Conservation (phyloP, 768 basidiomycete genomes). For the Mycena galopus region DNA sequence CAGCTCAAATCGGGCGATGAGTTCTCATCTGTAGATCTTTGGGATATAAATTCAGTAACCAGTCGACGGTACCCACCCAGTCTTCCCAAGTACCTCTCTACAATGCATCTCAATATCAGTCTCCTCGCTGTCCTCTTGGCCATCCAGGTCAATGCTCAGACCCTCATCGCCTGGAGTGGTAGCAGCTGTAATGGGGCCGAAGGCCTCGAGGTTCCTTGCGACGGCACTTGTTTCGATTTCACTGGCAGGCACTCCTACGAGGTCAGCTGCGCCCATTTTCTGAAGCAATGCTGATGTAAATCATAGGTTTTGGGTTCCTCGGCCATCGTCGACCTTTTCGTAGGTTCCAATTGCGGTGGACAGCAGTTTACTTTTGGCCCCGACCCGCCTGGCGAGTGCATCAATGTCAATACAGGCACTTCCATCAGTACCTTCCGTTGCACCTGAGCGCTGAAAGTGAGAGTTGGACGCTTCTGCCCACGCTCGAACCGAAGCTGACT, state of each 20-base stretch:
- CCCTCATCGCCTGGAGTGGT: not conserved
- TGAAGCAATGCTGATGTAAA: not conserved
- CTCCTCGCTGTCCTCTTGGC: not conserved
- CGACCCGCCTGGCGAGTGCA: not conserved
- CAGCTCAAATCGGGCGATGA: not conserved
- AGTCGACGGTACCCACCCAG: not conserved
- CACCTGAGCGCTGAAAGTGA: no score
- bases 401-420: not conserved
- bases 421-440: no score
- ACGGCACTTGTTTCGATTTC: constrained; percentile 9
- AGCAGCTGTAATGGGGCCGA: not conserved
- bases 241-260: no score
- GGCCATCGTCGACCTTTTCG: not conserved
- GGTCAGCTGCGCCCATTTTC: not conserved
- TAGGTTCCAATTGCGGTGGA: not conserved
- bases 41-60: constrained; percentile 2
- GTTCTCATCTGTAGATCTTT: constrained; percentile 1
- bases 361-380: not conserved
- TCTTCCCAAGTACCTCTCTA: not conserved
- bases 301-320: not conserved
- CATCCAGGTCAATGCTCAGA: constrained; percentile 6
- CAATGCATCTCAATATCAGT: not conserved
- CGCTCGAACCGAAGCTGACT: no score
- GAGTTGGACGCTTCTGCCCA: no score
- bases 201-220: constrained; percentile 7